phyloP scores from a whole-genome alignment of 2,329 filamentous ascomycete species.

The Phialemoniopsis sp. region DNA sequence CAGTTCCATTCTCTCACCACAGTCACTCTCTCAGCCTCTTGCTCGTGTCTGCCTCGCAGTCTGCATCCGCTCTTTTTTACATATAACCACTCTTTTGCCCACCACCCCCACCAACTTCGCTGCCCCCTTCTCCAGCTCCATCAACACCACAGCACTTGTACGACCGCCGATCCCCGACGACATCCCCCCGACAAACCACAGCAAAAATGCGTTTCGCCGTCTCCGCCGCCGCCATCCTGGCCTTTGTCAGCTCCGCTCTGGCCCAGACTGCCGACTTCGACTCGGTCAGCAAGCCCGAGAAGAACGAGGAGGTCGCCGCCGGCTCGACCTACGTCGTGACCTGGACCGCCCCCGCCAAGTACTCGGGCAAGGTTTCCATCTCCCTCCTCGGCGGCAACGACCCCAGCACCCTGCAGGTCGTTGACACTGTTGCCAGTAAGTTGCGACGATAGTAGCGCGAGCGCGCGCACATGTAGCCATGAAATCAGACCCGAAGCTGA shows the following conservation, averaged over 20 bases:
- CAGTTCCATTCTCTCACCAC: constrained; percentile 5
- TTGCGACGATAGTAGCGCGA: too few species aligned
- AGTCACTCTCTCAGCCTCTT: constrained; percentile 1
- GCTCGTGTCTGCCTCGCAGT: constrained; percentile 1
- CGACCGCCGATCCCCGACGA: constrained; percentile 1
- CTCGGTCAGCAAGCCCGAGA: constrained; percentile 41
- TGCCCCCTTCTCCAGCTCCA: neutral
- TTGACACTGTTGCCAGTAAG: constrained; percentile 46
- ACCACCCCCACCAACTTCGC: neutral
- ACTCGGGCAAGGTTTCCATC: constrained; percentile 43
- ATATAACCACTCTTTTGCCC: constrained; percentile 5
- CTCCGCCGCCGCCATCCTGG: constrained; percentile 43
- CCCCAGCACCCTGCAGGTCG: constrained; percentile 34
- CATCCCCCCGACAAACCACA: constrained; percentile 5
- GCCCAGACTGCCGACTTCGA: constrained; percentile 56
- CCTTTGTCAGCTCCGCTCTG: constrained; percentile 43
- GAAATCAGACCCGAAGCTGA: too few species aligned
- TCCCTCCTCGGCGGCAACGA: constrained; percentile 48
- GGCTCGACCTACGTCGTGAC: constrained; percentile 45
- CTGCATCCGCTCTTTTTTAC: constrained; percentile 1
- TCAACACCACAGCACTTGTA: constrained; percentile 3
- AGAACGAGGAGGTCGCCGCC: constrained; percentile 38
- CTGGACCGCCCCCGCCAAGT: constrained; percentile 40
- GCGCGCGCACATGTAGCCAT: too few species aligned
- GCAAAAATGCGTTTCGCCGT: constrained; percentile 52